These are phyloP conservation scores for Neurospora sp. DNA, from an alignment of 495 filamentous ascomycete genomes.

Conservation along the genomic window DNA sequence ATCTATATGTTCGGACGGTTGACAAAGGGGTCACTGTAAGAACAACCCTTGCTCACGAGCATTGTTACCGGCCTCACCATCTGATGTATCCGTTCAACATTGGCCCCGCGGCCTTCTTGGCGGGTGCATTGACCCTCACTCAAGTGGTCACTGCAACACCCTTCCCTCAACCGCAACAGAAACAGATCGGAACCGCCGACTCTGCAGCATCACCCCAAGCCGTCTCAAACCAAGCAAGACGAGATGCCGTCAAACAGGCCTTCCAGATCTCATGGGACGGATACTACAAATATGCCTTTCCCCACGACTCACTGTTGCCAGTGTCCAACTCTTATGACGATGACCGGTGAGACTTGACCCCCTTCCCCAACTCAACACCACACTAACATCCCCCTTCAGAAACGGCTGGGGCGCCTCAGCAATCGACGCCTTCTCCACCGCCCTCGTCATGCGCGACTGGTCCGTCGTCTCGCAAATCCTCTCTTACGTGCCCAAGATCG, in stretches of 20 bases:
- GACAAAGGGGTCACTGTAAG: background rate
- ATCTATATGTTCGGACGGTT: background rate
- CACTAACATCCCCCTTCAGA: constrained; percentile 26
- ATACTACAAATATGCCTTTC: constrained; percentile 71
- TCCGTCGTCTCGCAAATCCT: constrained; percentile 60
- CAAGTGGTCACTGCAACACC: constrained; percentile 3
- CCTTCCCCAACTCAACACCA: background rate
- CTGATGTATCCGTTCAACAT: background rate
- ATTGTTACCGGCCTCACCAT: background rate
- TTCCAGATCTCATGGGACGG: constrained; percentile 75
- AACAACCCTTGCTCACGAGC: background rate
- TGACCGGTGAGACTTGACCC: constrained; percentile 46
- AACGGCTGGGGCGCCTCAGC: constrained; percentile 85
- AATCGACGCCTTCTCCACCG: constrained; percentile 74
- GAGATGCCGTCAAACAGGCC: constrained; percentile 60
- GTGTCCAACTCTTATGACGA: constrained; percentile 54
- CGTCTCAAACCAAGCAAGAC: constrained; percentile 26
- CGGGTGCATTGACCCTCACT: background rate
- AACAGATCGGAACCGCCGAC: background rate
- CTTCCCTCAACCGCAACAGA: background rate
- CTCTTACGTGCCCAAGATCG: constrained; percentile 53
- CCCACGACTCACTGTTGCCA: constrained; percentile 66
- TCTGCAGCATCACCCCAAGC: constrained; percentile 12
- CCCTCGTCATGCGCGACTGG: constrained; percentile 62
- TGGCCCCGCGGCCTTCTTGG: background rate